Conservation (phyloP, 352 stramenopile species). For the Phytophthora constricta region DNA sequence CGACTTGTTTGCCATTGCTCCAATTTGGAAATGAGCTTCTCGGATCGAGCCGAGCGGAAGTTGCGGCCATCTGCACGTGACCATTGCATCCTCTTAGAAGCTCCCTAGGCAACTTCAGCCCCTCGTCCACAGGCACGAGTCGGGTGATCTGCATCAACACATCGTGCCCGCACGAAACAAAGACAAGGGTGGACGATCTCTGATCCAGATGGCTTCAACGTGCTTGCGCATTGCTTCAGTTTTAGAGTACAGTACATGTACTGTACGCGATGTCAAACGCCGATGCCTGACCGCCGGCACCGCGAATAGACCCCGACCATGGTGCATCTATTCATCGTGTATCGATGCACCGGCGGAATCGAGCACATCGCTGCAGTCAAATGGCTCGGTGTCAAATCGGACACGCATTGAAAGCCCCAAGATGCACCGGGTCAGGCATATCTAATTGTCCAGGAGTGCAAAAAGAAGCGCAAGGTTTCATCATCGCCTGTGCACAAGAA, state of each 20-base stretch:
- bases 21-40: constrained; percentile 24
- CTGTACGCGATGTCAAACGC: too few relatives aligned
- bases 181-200: constrained; percentile 29
- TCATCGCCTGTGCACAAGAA: constrained; percentile 18
- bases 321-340: constrained; percentile 15
- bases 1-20: constrained; percentile 27
- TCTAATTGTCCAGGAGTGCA: neutral
- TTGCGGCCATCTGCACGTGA: too few relatives aligned
- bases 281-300: too few relatives aligned
- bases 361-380: neutral
- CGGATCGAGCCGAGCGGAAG: neutral
- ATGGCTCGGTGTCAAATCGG: constrained; percentile 10
- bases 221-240: constrained; percentile 28
- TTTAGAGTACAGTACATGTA: too few relatives aligned
- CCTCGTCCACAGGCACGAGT: neutral
- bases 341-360: constrained; percentile 16
- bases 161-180: constrained; percentile 29
- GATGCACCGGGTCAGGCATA: neutral
- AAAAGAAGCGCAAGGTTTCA: constrained; percentile 12
- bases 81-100: too few relatives aligned
- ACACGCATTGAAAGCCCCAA: neutral
- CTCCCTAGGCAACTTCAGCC: too few relatives aligned
- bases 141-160: neutral
- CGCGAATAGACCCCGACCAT: too few relatives aligned
- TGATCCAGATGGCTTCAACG: constrained; percentile 15